phyloP scores from a whole-genome alignment of 169 alveolate genomes.

The Amoebophrya sp. region DNA sequence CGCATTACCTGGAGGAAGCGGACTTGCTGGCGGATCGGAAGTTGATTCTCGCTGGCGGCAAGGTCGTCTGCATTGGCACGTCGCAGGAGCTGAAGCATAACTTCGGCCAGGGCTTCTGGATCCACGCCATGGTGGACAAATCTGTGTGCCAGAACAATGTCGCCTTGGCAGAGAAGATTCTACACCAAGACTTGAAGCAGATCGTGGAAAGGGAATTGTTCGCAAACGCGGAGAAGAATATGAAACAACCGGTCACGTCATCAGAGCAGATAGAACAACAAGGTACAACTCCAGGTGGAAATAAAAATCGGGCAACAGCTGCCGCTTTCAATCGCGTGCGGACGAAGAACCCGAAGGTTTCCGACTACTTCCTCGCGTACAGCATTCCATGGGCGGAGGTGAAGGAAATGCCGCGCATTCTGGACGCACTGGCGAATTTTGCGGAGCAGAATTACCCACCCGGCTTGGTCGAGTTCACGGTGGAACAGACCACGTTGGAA shows the following conservation, averaged over 20 bases:
- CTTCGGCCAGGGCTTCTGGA: background rate
- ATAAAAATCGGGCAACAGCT: no score
- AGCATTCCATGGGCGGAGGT: background rate
- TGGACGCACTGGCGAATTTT: background rate
- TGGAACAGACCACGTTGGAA: background rate
- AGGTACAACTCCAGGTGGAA: no score
- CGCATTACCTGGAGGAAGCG: slow-evolving; percentile 47
- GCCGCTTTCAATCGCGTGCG: no score
- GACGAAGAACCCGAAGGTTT: background rate
- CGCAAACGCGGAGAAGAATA: no score
- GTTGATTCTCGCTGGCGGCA: background rate
- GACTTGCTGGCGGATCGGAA: slow-evolving; percentile 46
- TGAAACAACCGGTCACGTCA: no score
- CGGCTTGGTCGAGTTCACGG: background rate
- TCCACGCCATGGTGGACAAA: background rate
- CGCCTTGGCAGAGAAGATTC: no score
- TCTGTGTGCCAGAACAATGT: no score
- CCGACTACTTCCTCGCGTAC: background rate
- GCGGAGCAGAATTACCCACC: background rate
- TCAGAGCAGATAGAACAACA: no score
- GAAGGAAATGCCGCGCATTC: background rate
- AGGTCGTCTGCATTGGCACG: background rate
- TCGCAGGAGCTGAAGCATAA: background rate
- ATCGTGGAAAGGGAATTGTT: no score
- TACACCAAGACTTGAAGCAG: no score